Base-by-base conservation (phyloP, 768 basidiomycete species). In the Suillus plorans region DNA sequence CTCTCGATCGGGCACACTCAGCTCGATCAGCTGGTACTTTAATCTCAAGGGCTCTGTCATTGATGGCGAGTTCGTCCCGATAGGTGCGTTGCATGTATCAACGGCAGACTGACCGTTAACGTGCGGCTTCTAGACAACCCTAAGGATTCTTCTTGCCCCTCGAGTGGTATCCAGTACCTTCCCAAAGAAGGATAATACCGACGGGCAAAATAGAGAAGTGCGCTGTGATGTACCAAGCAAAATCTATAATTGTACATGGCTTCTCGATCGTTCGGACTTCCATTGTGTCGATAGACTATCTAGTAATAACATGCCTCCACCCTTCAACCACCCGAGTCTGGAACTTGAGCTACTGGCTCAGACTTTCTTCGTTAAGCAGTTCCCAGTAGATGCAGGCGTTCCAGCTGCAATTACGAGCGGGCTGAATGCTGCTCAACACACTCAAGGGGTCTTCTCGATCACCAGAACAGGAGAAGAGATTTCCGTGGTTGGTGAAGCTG, bases 11-110 rank as follows among this genome's bases (percentile, higher is more conserved):
- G 71, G 70, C 25, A 74, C 52, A 60, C 68, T 88, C 60, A 79
- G 76, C 64, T 68, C 77, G 44, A 85, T 89, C 60, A 81, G 80
- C 61, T 90, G 84, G 82, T 89, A 89, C 73, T 88, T 86, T 78
- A 82, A 90, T 69, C 64, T 89, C 63, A 76, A 80, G 70, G 89
- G 90, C 50, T 89, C 88, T n/a, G 70, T 85, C 36, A 81, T 90
- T 58, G 89, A 91, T 70, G 90, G 90, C 16, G 69, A 69, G 4
- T 90, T 90, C 65, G 76, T 85, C 36, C 80, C 84, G 5, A 89
- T 90, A 63, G 69, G 88, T 89, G 67, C 60, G 82, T 69, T 9
- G 44, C 14, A 45, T 25, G 25, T 14, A 34, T 62, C 42, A n/a
- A 53, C 50, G 16, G 58, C 13, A n/a, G n/a, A 60, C 3, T 28